phyloP scores from a whole-genome alignment of 73 alveolate genomes.

The Diophrys appendiculata region DNA sequence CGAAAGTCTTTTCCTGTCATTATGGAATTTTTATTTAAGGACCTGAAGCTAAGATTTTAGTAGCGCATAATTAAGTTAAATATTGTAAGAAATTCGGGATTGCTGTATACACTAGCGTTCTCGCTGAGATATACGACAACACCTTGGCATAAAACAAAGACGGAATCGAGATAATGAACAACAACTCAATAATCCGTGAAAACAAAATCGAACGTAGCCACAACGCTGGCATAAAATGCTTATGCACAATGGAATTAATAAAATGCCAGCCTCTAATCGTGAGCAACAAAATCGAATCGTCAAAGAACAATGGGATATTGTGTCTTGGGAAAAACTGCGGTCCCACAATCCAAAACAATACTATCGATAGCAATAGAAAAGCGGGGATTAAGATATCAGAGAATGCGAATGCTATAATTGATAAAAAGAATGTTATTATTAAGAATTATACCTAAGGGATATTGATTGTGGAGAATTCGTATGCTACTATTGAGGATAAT shows the following conservation, averaged over 20 bases:
- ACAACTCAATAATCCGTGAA: slow-evolving; percentile 32
- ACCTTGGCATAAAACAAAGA: slow-evolving; percentile 29
- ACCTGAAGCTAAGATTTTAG: slow-evolving; percentile 22
- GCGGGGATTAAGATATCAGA: slow-evolving; percentile 89
- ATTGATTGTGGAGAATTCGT: slow-evolving; percentile 85
- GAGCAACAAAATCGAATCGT: slow-evolving; percentile 67
- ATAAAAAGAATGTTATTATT: slow-evolving; percentile 17
- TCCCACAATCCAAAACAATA: slow-evolving; percentile 74
- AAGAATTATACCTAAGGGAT: slow-evolving; percentile 82
- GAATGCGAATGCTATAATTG: slow-evolving; percentile 64
- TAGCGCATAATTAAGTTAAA: slow-evolving; percentile 35
- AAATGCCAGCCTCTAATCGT: slow-evolving; percentile 66
- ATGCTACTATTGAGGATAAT: slow-evolving; percentile 84
- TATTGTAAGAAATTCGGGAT: slow-evolving; percentile 53
- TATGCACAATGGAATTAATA: slow-evolving; percentile 60
- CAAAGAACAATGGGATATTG: slow-evolving; percentile 89
- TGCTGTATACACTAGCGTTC: slow-evolving; percentile 27
- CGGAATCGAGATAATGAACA: slow-evolving; percentile 53
- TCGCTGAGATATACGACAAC: slow-evolving; percentile 43
- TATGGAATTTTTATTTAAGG: slow-evolving; percentile 62
- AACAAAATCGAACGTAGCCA: slow-evolving; percentile 53
- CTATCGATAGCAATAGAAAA: slow-evolving; percentile 78
- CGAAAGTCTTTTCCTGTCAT: too few species aligned
- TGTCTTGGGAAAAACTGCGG: slow-evolving; percentile 71
- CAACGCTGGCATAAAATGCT: slow-evolving; percentile 58